phyloP scores from a whole-genome alignment of 179 eudicot genomes.

The Nepenthes alata region DNA sequence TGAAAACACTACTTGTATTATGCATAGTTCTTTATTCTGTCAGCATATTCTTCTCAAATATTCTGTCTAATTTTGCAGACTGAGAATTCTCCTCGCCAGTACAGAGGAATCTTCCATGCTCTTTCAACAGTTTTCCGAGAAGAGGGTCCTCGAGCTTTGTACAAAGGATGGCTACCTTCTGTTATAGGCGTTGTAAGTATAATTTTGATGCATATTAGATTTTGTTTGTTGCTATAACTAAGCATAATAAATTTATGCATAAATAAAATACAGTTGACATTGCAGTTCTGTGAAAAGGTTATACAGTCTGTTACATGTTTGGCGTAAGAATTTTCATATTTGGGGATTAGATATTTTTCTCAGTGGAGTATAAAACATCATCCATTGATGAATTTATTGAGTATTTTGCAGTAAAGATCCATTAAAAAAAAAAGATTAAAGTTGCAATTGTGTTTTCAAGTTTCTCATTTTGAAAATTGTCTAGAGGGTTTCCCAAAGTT shows the following conservation, averaged over 20 bases:
- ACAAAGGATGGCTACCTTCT: slow-evolving; percentile 98
- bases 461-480: no score
- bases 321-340: not conserved
- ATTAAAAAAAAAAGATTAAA: no score
- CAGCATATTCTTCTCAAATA: not conserved
- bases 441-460: no score
- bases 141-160: slow-evolving; percentile 90
- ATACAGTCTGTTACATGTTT: not conserved
- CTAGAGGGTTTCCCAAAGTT: no score
- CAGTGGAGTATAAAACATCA: not conserved
- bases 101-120: slow-evolving; percentile 92
- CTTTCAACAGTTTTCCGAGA: slow-evolving; percentile 64
- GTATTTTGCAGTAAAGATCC: no score
- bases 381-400: not conserved
- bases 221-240: not conserved
- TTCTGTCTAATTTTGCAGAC: slow-evolving; percentile 40
- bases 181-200: slow-evolving; percentile 87
- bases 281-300: not conserved
- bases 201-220: not conserved
- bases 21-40: slow-evolving; percentile 1
- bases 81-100: slow-evolving; percentile 71
- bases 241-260: not conserved
- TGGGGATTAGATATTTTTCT: not conserved
- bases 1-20: not conserved
- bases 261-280: not conserved